These are phyloP conservation scores for Podospora bellae-mahoneyi DNA, from an alignment of 495 filamentous ascomycete species.

Conservation along the genomic window DNA sequence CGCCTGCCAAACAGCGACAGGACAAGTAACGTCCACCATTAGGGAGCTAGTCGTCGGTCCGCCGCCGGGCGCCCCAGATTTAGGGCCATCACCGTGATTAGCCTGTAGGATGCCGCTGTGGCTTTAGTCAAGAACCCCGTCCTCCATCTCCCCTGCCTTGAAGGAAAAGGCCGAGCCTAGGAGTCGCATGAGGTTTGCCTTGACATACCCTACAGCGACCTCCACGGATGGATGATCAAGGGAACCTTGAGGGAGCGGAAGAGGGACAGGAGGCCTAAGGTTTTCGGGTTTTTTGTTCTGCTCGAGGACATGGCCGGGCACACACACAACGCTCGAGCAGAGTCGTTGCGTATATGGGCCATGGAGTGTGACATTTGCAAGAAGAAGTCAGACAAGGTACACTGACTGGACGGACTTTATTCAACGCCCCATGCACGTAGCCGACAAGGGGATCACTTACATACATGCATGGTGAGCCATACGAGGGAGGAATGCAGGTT, in stretches of 20 bases:
- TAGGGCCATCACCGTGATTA: not conserved
- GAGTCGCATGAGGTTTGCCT: not conserved
- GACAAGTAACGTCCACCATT: not conserved
- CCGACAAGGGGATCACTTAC: not conserved
- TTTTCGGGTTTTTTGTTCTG: not conserved
- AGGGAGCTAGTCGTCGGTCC: not conserved
- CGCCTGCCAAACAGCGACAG: conserved; percentile 5
- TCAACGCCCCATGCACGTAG: not conserved
- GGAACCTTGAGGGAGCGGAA: not conserved
- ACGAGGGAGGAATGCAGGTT: not conserved
- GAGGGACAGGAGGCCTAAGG: not conserved
- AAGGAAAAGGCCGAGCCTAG: not conserved
- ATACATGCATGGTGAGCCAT: not conserved
- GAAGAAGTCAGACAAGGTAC: not conserved
- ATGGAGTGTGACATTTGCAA: not conserved
- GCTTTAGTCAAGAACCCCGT: not conserved
- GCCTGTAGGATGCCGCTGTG: not conserved
- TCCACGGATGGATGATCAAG: not conserved
- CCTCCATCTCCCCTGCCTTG: not conserved
- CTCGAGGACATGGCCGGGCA: not conserved
- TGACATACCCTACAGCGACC: not conserved
- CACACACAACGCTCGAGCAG: not conserved
- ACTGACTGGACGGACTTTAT: not conserved
- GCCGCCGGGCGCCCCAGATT: not conserved
- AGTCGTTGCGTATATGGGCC: not conserved